Evolutionary conservation across 768 basidiomycete genomes (phyloP).

Genomic region (Filobasidium floriforme): DNA sequence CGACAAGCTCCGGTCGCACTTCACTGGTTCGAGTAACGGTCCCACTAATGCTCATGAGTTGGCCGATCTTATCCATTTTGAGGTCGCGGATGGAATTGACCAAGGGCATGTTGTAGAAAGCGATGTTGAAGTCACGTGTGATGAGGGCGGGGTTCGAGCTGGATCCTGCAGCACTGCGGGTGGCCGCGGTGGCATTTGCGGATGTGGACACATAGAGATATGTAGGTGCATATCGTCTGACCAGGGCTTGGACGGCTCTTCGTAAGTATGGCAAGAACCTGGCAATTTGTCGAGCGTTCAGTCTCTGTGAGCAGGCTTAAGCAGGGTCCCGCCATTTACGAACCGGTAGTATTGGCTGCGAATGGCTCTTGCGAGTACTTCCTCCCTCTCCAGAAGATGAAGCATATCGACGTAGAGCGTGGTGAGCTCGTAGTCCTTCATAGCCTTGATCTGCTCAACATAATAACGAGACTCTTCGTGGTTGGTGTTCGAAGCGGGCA

Average conservation of each 20-base stretch:
- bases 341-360: constrained; percentile 85
- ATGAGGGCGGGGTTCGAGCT: constrained; percentile 73
- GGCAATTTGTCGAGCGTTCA: neutral
- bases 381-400: constrained; percentile 81
- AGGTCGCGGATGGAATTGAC: constrained; percentile 91
- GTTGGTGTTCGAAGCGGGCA: constrained; percentile 24
- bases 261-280: constrained; percentile 85
- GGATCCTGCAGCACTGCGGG: constrained; percentile 1
- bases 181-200: constrained; percentile 5
- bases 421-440: constrained; percentile 88
- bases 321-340: neutral
- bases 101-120: constrained; percentile 88
- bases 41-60: constrained; percentile 87
- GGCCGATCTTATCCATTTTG: constrained; percentile 86
- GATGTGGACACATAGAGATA: constrained; percentile 88
- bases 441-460: constrained; percentile 84
- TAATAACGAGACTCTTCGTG: constrained; percentile 65
- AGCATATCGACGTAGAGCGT: constrained; percentile 95
- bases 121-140: constrained; percentile 87
- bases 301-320: neutral
- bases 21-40: constrained; percentile 97
- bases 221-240: constrained; percentile 80
- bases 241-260: constrained; percentile 79
- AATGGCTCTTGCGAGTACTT: constrained; percentile 87
- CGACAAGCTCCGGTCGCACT: constrained; percentile 88